Percentiles rank a stretch among this genome's conserved stretches.
Conservation (phyloP, 202 grass and related monocot genomes). For the Schoenoplectus tabernaemontani region DNA sequence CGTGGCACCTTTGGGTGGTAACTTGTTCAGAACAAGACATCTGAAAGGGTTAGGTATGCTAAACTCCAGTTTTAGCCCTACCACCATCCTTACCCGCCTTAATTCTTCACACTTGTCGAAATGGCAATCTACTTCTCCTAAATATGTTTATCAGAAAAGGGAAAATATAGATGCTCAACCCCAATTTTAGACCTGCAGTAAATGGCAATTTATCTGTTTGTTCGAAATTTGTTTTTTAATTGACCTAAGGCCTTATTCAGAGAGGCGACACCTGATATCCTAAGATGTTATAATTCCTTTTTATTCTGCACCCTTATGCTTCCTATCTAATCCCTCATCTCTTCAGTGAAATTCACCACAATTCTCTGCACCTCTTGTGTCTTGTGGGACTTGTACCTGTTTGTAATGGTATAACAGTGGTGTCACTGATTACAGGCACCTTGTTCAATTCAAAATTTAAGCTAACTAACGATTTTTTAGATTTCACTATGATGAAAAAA, state of each 20-base stretch:
- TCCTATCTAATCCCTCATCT: not conserved
- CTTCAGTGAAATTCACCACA: not conserved
- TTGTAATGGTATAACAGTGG: not conserved
- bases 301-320: not conserved
- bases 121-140: too few relatives aligned
- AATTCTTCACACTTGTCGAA: not conserved
- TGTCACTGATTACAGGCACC: not conserved
- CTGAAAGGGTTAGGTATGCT: not conserved
- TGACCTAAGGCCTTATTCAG: not conserved
- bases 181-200: not conserved
- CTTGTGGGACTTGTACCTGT: not conserved
- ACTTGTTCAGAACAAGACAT: not conserved
- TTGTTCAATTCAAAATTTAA: not conserved
- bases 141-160: not conserved
- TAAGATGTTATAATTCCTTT: not conserved
- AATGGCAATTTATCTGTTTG: not conserved
- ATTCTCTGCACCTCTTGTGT: not conserved
- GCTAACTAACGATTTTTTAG: not conserved
- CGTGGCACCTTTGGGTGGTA: not conserved
- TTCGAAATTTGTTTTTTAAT: not conserved
- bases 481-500: not conserved
- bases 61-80: not conserved
- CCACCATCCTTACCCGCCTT: not conserved
- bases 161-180: not conserved
- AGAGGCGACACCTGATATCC: not conserved